A percentile compares a stretch with the other conserved stretches of the same genome.
These are phyloP conservation scores for Fraxinus floribunda DNA, from an alignment of 305 asterid genomes.

Conservation along the genomic window DNA sequence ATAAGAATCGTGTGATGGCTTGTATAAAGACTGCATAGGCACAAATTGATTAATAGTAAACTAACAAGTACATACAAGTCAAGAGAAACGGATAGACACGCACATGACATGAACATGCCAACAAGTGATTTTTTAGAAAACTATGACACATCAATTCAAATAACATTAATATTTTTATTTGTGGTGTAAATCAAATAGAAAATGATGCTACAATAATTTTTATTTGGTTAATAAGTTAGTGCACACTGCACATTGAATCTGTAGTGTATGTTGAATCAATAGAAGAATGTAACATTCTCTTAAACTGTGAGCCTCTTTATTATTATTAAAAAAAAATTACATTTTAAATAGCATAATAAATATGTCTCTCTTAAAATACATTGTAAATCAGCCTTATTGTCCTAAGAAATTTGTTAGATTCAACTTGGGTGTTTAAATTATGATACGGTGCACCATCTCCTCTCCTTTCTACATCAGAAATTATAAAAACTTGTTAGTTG, in stretches of 20 bases:
- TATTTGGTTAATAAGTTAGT: neutral
- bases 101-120: neutral
- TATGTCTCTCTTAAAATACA: neutral
- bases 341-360: neutral
- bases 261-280: neutral
- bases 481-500: neutral
- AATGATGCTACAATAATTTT: neutral
- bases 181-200: neutral
- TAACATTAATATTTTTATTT: neutral
- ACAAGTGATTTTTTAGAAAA: neutral
- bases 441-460: neutral
- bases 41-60: neutral
- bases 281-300: neutral
- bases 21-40: neutral
- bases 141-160: neutral
- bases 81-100: neutral
- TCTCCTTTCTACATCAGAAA: neutral
- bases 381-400: neutral
- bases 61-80: neutral
- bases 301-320: neutral
- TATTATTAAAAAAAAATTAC: neutral
- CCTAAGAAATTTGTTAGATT: neutral
- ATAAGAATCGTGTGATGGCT: neutral
- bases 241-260: neutral
- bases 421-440: neutral